Conservation (phyloP, 176 grass and related monocot species). For the Phyllostachys edulis region DNA sequence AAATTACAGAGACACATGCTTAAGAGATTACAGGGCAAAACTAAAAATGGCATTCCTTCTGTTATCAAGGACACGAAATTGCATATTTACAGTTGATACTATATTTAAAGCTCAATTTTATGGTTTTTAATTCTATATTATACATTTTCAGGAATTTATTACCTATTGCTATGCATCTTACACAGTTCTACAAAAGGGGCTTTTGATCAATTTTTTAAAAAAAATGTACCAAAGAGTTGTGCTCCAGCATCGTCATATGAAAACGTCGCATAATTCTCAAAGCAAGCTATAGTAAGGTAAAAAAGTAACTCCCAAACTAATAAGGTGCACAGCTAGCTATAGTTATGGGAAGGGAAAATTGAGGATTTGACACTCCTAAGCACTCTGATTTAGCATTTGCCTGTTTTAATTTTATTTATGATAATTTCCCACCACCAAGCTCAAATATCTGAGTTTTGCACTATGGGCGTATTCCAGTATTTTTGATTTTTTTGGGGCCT, state of each 20-base stretch:
- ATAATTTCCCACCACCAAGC: no score
- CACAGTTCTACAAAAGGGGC: background rate
- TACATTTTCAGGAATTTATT: background rate
- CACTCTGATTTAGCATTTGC: no score
- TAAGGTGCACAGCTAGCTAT: background rate
- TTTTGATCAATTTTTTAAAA: background rate
- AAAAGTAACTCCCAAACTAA: background rate
- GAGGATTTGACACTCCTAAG: no score
- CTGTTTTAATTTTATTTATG: no score
- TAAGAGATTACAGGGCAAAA: background rate
- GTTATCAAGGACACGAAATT: background rate
- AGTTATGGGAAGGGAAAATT: background rate
- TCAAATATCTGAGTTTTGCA: no score
- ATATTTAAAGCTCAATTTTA: background rate
- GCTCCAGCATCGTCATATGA: background rate
- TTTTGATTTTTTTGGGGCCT: no score
- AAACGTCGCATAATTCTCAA: background rate
- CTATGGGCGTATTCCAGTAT: no score
- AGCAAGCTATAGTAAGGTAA: background rate
- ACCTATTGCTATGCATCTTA: background rate
- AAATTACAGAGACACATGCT: background rate
- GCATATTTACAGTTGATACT: background rate
- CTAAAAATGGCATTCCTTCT: background rate
- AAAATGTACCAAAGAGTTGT: background rate
- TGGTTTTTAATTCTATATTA: background rate